phyloP scores from a whole-genome alignment of 768 basidiomycete genomes.

The Macrocybe gigantea region DNA sequence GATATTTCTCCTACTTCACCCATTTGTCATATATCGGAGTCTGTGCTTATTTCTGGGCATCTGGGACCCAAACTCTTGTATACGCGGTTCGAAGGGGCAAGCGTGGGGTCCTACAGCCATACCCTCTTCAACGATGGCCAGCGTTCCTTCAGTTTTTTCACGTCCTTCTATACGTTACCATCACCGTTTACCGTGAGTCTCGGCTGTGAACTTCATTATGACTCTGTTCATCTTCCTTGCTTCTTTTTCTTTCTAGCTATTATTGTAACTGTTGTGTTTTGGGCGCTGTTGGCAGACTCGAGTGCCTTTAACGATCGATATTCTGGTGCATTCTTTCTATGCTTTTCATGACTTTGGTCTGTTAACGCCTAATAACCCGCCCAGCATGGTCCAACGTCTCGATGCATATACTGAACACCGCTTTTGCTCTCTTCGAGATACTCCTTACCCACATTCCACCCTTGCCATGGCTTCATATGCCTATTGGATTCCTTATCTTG shows the following conservation, averaged over 20 bases:
- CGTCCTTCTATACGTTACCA: slow-evolving; percentile 42
- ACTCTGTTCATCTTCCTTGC: not conserved
- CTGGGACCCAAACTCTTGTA: slow-evolving; percentile 44
- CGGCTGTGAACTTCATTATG: not conserved
- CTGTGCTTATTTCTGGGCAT: slow-evolving; percentile 55
- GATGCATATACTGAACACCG: slow-evolving; percentile 53
- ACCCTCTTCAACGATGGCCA: slow-evolving; percentile 59
- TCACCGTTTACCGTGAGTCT: slow-evolving; percentile 52
- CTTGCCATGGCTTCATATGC: slow-evolving; percentile 46
- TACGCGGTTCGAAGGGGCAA: slow-evolving; percentile 25
- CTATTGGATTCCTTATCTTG: slow-evolving; percentile 42
- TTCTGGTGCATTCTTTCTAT: slow-evolving; percentile 24
- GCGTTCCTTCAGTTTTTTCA: slow-evolving; percentile 51
- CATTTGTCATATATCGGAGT: slow-evolving; percentile 57
- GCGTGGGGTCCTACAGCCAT: slow-evolving; percentile 13
- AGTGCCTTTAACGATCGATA: slow-evolving; percentile 33
- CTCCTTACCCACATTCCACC: slow-evolving; percentile 46
- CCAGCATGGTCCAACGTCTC: slow-evolving; percentile 57
- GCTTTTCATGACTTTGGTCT: not conserved
- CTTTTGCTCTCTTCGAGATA: slow-evolving; percentile 54
- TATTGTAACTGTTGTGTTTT: slow-evolving; percentile 59
- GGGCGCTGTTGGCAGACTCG: slow-evolving; percentile 45
- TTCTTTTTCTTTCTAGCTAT: slow-evolving; percentile 36
- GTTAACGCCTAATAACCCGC: not conserved
- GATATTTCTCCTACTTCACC: slow-evolving; percentile 64